Evolutionary conservation across 495 filamentous ascomycete genomes (phyloP).

Genomic region (Hypoxylon fragiforme): DNA sequence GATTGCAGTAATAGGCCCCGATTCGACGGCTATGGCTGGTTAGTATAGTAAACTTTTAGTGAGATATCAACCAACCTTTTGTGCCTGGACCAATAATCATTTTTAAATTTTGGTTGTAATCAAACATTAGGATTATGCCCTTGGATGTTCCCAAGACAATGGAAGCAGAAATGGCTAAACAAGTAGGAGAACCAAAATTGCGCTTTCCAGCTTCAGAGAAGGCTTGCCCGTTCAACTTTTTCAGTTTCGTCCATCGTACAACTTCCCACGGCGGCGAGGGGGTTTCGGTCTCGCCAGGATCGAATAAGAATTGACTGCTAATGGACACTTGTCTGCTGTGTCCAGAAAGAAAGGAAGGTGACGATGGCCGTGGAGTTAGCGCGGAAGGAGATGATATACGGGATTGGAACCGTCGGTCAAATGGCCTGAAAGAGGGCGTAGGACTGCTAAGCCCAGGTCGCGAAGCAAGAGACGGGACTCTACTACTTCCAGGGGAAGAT

Average conservation of each 20-base stretch:
- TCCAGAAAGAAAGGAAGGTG: constrained; percentile 74
- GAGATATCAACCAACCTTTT: constrained; percentile 67
- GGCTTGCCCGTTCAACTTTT: constrained; percentile 81
- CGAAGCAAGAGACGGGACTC: constrained; percentile 50
- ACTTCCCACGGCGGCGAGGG: constrained; percentile 90
- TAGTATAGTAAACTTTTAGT: constrained; percentile 19
- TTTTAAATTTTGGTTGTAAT: constrained; percentile 94
- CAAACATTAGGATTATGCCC: constrained; percentile 91
- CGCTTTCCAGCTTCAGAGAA: constrained; percentile 96
- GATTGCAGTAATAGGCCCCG: constrained; percentile 81
- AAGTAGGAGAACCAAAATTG: constrained; percentile 90
- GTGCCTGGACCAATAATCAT: constrained; percentile 92
- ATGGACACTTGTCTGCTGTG: constrained; percentile 80
- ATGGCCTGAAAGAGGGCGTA: constrained; percentile 84
- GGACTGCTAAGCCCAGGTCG: constrained; percentile 57
- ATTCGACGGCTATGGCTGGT: constrained; percentile 73
- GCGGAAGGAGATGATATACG: constrained; percentile 64
- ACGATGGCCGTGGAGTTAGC: constrained; percentile 67
- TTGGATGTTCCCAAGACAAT: constrained; percentile 93
- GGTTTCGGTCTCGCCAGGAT: constrained; percentile 64
- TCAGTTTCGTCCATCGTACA: constrained; percentile 91
- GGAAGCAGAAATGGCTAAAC: constrained; percentile 82
- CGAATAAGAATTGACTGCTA: constrained; percentile 58
- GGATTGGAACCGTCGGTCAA: constrained; percentile 92
- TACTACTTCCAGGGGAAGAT: constrained; percentile 74